Evolutionary conservation across 495 filamentous ascomycete genomes (phyloP), one percentile per base, ranked within the genome.

Genomic region (Tuber indicum): DNA sequence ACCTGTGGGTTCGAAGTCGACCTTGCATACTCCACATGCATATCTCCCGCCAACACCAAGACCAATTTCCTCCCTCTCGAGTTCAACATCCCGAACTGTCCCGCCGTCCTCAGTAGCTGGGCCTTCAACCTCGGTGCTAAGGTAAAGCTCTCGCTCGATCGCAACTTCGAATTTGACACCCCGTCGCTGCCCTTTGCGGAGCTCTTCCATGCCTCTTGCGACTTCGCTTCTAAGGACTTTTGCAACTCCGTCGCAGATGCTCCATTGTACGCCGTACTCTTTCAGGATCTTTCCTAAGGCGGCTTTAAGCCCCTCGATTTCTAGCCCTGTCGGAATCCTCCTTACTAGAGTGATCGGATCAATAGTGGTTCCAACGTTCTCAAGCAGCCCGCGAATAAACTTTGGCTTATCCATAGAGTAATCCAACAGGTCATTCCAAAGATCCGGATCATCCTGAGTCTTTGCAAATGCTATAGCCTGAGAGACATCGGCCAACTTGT

Each of bases 371-470:
- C 96, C 96, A 8, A 96, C 94, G 84, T 98, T 93, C 78, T 97
- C 93, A 3, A 99, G 89, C 12, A 99, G 86, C 3, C 92, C 96
- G 26, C 93, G 91, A 75, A 99, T 97, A 86, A 99, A 99, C 21
- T 88, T 88, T 0, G 96, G 96, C 79, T 97, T 97, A 84, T 97
- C 93, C 96, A 99, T 98, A 39, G 90, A 92, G 86, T 98, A 98
- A 76, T 94, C 89, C 36, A 99, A 90, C 16, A 99, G 88, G 81
- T 99, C 96, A 78, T 97, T 91, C 96, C 96, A 99, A 0, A 99
- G 88, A 79, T 95, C 92, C 0, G 90, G 89, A 76, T 98, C 95
- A 76, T 94, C 89, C 83, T 97, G 94, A 71, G 93, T 91, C 84
- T 97, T 97, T 72, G 94, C 94, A 78, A 98, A 99, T 12, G 91